Conservation (phyloP, 441 rosid species). For the Adansonia rubrostipa region DNA sequence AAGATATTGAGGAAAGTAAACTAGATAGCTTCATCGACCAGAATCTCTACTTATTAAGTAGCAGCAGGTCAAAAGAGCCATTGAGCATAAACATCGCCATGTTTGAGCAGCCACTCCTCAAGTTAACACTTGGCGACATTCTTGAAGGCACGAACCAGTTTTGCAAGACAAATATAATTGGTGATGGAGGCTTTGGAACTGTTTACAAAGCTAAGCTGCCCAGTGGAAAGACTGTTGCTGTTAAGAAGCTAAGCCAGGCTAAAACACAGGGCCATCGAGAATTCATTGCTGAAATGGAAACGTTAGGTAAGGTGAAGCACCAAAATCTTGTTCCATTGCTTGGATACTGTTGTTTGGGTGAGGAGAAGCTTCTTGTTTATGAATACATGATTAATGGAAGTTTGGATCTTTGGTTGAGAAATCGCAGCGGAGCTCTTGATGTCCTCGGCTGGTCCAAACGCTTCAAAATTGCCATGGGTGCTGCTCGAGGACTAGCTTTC, state of each 20-base stretch:
- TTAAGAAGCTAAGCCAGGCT: conserved; percentile 83
- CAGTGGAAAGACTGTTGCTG: conserved; percentile 70
- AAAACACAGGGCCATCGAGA: conserved; percentile 91
- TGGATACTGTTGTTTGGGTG: conserved; percentile 86
- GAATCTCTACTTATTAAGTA: conserved; percentile 59
- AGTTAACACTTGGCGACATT: conserved; percentile 65
- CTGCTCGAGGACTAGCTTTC: conserved; percentile 84
- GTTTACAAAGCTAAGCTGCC: conserved; percentile 75
- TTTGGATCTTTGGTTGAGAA: conserved; percentile 84
- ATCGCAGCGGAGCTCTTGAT: conserved; percentile 61
- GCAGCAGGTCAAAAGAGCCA: conserved; percentile 87
- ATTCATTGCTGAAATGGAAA: conserved; percentile 98
- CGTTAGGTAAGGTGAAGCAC: conserved; percentile 89
- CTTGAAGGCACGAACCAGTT: conserved; percentile 80
- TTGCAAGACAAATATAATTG: conserved; percentile 79
- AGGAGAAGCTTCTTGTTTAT: conserved; percentile 87
- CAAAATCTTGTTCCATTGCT: conserved; percentile 82
- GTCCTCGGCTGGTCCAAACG: conserved; percentile 83
- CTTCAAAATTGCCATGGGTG: conserved; percentile 68
- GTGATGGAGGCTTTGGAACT: conserved; percentile 91
- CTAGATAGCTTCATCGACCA: conserved; percentile 56
- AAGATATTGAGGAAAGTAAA: conserved; percentile 58
- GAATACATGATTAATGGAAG: conserved; percentile 76
- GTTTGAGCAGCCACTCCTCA: conserved; percentile 89
- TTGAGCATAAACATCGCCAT: conserved; percentile 82